Evolutionary conservation across 2,329 filamentous ascomycete genomes (phyloP).

Genomic region (Fonsecaea monophora): DNA sequence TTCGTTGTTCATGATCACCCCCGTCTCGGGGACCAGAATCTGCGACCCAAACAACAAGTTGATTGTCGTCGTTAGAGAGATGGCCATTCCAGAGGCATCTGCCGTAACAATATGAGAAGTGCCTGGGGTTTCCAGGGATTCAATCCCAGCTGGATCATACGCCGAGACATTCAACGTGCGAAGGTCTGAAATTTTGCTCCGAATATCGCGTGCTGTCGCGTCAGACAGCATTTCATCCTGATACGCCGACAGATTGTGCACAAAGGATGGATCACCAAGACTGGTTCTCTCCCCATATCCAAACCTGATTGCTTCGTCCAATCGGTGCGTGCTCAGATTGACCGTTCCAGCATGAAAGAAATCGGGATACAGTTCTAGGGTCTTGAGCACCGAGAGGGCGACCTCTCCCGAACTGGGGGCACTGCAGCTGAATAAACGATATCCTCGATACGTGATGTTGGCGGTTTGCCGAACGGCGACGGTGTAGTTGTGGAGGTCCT

Average conservation of each 20-base stretch:
- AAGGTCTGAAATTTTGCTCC: conserved; percentile 72
- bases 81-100: conserved; percentile 75
- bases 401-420: conserved; percentile 82
- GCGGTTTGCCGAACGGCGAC: conserved; percentile 69
- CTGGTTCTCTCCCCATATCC: conserved; percentile 80
- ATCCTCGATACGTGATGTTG: conserved; percentile 71
- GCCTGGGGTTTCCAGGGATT: conserved; percentile 67
- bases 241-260: conserved; percentile 67
- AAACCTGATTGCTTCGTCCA: conserved; percentile 89
- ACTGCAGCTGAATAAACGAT: conserved; percentile 71
- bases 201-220: conserved; percentile 65
- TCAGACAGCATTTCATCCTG: conserved; percentile 72
- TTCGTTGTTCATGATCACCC: conserved; percentile 75
- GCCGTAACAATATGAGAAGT: conserved; percentile 66
- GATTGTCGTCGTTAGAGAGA: conserved; percentile 84
- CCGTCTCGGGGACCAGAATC: conserved; percentile 79
- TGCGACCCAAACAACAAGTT: conserved; percentile 85
- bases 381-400: conserved; percentile 77
- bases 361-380: conserved; percentile 74
- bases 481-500: conserved; percentile 77
- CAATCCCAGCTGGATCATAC: conserved; percentile 74
- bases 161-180: conserved; percentile 73
- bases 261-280: conserved; percentile 81
- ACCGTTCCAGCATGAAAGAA: conserved; percentile 64
- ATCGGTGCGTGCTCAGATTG: conserved; percentile 77